Evolutionary conservation across 495 filamentous ascomycete genomes (phyloP).

Genomic region (Niebla homalea): DNA sequence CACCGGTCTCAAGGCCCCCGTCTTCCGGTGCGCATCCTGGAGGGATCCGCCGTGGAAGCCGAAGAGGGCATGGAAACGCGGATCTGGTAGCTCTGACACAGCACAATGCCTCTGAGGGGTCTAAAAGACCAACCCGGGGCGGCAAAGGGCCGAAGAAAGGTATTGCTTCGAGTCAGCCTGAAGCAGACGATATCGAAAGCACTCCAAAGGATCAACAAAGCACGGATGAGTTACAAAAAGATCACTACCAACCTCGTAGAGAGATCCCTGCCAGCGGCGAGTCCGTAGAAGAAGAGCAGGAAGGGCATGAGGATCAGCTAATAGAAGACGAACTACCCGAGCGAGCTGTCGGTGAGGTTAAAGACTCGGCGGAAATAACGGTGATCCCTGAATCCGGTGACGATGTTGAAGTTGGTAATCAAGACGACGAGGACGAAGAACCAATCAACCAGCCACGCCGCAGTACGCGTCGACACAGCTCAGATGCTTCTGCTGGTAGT

Average conservation of each 20-base stretch:
- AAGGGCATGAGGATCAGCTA: slow-evolving; percentile 19
- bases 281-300: slow-evolving; percentile 21
- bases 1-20: slow-evolving; percentile 22
- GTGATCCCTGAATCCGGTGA: slow-evolving; percentile 41
- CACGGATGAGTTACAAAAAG: slow-evolving; percentile 21
- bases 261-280: slow-evolving; percentile 17
- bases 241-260: slow-evolving; percentile 13
- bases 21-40: slow-evolving; percentile 18
- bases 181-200: slow-evolving; percentile 47
- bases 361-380: slow-evolving; percentile 32
- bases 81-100: slow-evolving; percentile 55
- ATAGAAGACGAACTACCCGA: slow-evolving; percentile 27
- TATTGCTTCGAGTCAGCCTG: slow-evolving; percentile 37
- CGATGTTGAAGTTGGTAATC: slow-evolving; percentile 17
- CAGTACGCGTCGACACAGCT: slow-evolving; percentile 33
- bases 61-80: slow-evolving; percentile 43
- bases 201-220: slow-evolving; percentile 24
- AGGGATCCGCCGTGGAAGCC: slow-evolving; percentile 41
- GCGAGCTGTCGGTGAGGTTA: slow-evolving; percentile 24
- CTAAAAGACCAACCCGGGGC: slow-evolving; percentile 40
- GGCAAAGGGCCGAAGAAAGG: slow-evolving; percentile 50
- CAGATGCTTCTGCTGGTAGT: slow-evolving; percentile 25
- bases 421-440: slow-evolving; percentile 55
- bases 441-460: slow-evolving; percentile 37
- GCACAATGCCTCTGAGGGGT: slow-evolving; percentile 49